Evolutionary conservation across 805 yeast genomes (phyloP), one percentile per base, ranked within the genome.

Genomic region (Ogataea siamensis): DNA sequence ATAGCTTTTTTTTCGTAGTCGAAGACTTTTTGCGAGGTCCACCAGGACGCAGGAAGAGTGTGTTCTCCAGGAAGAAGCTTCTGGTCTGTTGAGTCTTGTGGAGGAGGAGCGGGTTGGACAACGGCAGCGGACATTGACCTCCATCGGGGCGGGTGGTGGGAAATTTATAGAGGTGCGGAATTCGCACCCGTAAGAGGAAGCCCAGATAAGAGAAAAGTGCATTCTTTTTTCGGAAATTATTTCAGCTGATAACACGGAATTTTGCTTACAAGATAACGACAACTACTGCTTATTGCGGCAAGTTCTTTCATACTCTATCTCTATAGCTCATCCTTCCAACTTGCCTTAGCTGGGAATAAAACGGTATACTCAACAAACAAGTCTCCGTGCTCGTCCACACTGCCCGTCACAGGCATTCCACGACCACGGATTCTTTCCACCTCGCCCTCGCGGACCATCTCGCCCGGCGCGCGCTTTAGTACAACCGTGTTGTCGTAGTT

Each of bases 341-440:
- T 46, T 41, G 29, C 48, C 41, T 2, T 68, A 71, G 23, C 55
- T 1, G 81, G 80, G 35, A 57, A 60, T 5, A 77, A 50, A 7
- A 77, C 68, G 12, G 57, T 58, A 48, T 74, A 76, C 23, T 76
- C 74, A 12, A 77, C 62, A 49, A 60, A 68, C 46, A 76, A 57
- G 50, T 77, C 76, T 48, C 85, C 79, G 57, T 62, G 68, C 56
- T 75, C 71, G 64, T 66, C 73, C 32, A 71, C 78, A 15, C 65
- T 66, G 25, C 70, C 70, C 16, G 53, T 49, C 5, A 68, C 45
- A 2, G 98, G 98, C 97, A 93, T 87, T 16, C 99, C 99, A 51
- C 74, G 80, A 5, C 85, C 88, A 45, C 69, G 64, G 22, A 91
- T 48, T 3, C 70, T 60, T 58, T 93, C 96, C 6, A 83, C 68